Conservation (phyloP, 176 grass and related monocot genomes). For the Phyllostachys edulis region DNA sequence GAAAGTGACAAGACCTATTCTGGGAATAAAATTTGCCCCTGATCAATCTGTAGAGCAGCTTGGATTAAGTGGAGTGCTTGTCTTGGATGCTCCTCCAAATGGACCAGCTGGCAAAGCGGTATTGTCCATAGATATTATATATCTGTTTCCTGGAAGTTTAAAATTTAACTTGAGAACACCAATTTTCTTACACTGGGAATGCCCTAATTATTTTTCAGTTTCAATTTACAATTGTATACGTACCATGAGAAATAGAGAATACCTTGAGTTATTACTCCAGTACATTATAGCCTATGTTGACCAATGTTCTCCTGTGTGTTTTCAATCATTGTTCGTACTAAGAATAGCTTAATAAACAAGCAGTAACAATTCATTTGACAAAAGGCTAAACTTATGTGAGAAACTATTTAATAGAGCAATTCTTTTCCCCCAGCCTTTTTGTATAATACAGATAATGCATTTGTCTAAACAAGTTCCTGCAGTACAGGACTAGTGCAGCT, state of each 20-base stretch:
- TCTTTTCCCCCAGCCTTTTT: not conserved
- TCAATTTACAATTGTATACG: not conserved
- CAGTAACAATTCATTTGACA: not conserved
- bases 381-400: not conserved
- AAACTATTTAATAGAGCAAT: not conserved
- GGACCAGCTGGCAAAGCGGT: conserved; percentile 99
- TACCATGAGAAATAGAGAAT: not conserved
- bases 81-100: conserved; percentile 89
- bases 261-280: not conserved
- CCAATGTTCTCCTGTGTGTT: not conserved
- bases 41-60: conserved; percentile 99
- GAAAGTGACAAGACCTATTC: conserved; percentile 95
- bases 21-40: conserved; percentile 99
- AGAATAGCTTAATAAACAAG: not conserved
- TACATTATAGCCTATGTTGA: not conserved
- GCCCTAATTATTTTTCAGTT: not conserved
- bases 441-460: not conserved
- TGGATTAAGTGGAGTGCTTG: conserved; percentile 94
- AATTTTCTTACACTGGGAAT: not conserved
- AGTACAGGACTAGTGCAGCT: conserved; percentile 9
- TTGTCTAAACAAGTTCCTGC: not conserved
- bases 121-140: conserved; percentile 12
- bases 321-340: not conserved
- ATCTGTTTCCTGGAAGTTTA: not conserved
- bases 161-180: not conserved